Evolutionary conservation across 495 filamentous ascomycete genomes (phyloP).

Genomic region (Cercophora scortea): DNA sequence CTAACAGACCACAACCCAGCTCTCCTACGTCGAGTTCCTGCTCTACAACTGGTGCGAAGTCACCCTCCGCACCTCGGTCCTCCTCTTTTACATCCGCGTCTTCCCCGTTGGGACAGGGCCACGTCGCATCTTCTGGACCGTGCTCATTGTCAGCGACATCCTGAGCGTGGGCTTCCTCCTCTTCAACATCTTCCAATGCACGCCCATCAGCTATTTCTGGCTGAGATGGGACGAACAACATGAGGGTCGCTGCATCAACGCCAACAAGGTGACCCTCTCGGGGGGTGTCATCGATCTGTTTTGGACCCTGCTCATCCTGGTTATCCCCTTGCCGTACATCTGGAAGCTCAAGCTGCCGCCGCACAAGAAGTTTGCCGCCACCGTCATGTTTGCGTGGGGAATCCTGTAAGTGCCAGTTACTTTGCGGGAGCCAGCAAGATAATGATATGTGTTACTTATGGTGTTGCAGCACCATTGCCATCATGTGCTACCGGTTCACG

Average conservation of each 20-base stretch:
- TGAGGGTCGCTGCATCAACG: conserved; percentile 16
- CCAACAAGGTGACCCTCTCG: conserved; percentile 7
- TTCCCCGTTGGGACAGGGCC: conserved; percentile 1
- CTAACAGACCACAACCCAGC: neutral
- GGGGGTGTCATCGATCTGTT: conserved; percentile 6
- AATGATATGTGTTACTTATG: neutral
- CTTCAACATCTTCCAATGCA: conserved; percentile 17
- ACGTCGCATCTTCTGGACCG: conserved; percentile 8
- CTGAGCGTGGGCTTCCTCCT: conserved; percentile 6
- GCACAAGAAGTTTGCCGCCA: neutral
- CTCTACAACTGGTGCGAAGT: conserved; percentile 5
- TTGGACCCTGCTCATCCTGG: conserved; percentile 9
- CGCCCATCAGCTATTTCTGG: conserved; percentile 22
- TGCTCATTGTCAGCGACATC: conserved; percentile 4
- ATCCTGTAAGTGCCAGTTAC: neutral
- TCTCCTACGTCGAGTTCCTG: conserved; percentile 1
- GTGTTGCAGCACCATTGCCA: neutral
- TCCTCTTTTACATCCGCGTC: conserved; percentile 13
- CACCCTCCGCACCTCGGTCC: neutral
- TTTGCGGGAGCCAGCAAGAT: neutral
- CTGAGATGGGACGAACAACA: conserved; percentile 11
- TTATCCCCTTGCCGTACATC: conserved; percentile 6
- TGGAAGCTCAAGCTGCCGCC: neutral
- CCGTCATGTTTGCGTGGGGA: neutral
- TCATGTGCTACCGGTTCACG: neutral